Evolutionary conservation across 306 rosid genomes (phyloP), one percentile per base, ranked within the genome.

Genomic region (Lathyrus tuberosus): DNA sequence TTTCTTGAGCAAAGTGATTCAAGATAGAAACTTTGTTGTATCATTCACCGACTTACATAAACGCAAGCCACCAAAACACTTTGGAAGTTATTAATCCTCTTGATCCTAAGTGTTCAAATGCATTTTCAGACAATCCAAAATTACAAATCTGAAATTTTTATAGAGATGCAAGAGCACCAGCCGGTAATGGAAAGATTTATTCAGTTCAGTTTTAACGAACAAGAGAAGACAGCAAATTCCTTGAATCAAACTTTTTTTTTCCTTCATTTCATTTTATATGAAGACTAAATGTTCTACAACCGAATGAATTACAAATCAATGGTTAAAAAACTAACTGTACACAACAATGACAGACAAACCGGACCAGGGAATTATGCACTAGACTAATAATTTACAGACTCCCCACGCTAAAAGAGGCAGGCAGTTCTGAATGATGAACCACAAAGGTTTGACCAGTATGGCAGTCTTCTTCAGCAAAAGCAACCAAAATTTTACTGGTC

Each of bases 311-410:
- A 79, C 82, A 86, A 81, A 84, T 79, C 81, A 82, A 70, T 61
- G 70, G 77, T 74, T 74, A 71, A 78, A 64, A 78, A 76, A 77
- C 97, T 88, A 76, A 77, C 97, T 88, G 89, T 91, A 91, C 96
- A 88, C 80, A 84, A 85, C 82, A 91, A 91, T 91, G 82, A 75
- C 72, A 20, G 77, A 70, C 73, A 15, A 72, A 16, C 79, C 20
- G 8, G 81, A 40, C 68, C 82, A 69, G 77, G 65, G 79, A 77
- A 83, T 74, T n/a, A 77, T 47, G 80, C 69, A 77, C 63, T 70
- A 81, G 83, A 85, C 68, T 71, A 78, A 82, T 70, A 76, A 84
- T 73, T 6, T 74, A 74, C 88, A 79, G 79, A 79, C 85, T 66
- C 78, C 90, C 95, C 86, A 57, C 73, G 67, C 78, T 84, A 81